A percentile compares a stretch with the other conserved stretches of the same genome.
These are phyloP conservation scores for Fusarium globosum DNA, from an alignment of 2,329 filamentous ascomycete species.

Conservation along the genomic window DNA sequence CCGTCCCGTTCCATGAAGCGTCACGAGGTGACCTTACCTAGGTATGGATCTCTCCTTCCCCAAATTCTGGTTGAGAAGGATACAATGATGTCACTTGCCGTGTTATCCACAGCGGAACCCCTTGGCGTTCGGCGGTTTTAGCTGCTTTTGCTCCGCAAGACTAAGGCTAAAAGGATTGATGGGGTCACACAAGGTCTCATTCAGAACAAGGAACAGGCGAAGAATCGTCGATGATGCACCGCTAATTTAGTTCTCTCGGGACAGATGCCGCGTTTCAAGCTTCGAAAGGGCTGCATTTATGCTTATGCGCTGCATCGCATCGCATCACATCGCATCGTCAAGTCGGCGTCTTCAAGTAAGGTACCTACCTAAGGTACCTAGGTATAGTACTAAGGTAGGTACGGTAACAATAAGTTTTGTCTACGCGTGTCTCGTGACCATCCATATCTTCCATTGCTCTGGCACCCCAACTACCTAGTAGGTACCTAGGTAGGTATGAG, in stretches of 20 bases:
- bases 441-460: not conserved
- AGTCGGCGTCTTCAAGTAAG: not conserved
- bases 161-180: constrained; percentile 9
- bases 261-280: not conserved
- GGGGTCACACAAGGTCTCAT: not conserved
- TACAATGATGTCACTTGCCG: constrained; percentile 37
- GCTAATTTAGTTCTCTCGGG: constrained; percentile 19
- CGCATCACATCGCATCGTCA: not conserved
- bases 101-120: constrained; percentile 12
- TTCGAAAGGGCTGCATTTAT: constrained; percentile 4
- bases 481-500: not conserved
- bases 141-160: constrained; percentile 10
- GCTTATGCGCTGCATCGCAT: constrained; percentile 1
- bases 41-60: not conserved
- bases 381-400: too few species aligned
- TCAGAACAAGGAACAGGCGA: constrained; percentile 23
- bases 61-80: constrained; percentile 17
- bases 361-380: not conserved
- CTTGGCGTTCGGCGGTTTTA: constrained; percentile 24
- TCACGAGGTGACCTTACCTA: constrained; percentile 7
- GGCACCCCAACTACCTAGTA: not conserved
- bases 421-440: not conserved
- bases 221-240: constrained; percentile 31
- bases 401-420: not conserved
- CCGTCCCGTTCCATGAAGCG: not conserved